These are phyloP conservation scores for Zalaria sp. DNA, from an alignment of 2,329 filamentous ascomycete genomes.

Conservation along the genomic window DNA sequence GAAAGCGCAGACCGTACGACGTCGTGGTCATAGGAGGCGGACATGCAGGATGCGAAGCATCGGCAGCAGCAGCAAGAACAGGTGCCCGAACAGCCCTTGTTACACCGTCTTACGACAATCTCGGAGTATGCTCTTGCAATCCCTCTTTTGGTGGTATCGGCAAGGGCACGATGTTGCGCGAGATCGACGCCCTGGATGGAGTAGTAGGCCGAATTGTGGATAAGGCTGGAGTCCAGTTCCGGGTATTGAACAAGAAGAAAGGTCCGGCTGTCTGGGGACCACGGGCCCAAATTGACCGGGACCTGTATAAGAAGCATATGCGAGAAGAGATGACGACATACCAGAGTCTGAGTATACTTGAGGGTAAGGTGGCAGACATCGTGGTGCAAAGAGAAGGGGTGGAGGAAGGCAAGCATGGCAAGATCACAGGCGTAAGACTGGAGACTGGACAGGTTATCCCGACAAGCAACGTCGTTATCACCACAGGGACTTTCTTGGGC, in stretches of 20 bases:
- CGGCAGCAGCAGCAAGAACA: slow-evolving; percentile 73
- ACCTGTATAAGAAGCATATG: slow-evolving; percentile 84
- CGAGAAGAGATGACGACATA: slow-evolving; percentile 68
- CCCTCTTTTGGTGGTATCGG: slow-evolving; percentile 97
- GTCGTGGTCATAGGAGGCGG: slow-evolving; percentile 93
- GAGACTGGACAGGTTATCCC: slow-evolving; percentile 77
- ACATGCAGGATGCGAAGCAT: slow-evolving; percentile 89
- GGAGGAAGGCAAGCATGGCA: slow-evolving; percentile 42
- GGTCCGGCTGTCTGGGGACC: slow-evolving; percentile 96
- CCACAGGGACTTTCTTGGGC: slow-evolving; percentile 87
- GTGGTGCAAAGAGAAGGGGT: slow-evolving; percentile 48
- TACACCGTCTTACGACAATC: slow-evolving; percentile 75
- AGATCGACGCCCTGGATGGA: slow-evolving; percentile 89
- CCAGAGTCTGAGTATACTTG: slow-evolving; percentile 63
- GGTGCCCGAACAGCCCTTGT: slow-evolving; percentile 82
- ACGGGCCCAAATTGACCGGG: slow-evolving; percentile 85
- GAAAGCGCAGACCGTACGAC: slow-evolving; percentile 54
- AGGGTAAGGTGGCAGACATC: slow-evolving; percentile 86
- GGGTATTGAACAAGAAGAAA: slow-evolving; percentile 74
- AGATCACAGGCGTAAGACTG: slow-evolving; percentile 70
- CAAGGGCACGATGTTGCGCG: slow-evolving; percentile 89
- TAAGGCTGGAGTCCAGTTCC: slow-evolving; percentile 89
- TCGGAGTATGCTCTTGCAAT: slow-evolving; percentile 93
- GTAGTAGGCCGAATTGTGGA: slow-evolving; percentile 80
- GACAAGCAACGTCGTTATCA: slow-evolving; percentile 76